phyloP scores from a whole-genome alignment of 1,284 basidiomycete species.

The Stereum hirsutum region DNA sequence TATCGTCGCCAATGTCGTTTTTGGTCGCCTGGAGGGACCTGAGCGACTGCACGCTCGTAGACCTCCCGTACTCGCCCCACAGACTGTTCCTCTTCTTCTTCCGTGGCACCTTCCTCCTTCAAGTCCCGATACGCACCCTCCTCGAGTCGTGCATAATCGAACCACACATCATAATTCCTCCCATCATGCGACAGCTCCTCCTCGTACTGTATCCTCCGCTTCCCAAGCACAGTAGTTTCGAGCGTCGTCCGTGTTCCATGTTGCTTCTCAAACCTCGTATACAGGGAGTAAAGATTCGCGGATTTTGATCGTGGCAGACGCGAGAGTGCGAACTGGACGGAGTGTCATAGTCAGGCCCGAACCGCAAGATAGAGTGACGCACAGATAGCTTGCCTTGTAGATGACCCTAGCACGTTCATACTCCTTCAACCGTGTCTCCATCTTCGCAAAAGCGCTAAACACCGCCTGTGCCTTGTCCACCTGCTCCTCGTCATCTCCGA shows the following conservation, averaged over 20 bases:
- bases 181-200: conserved; percentile 86
- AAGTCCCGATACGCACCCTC: conserved; percentile 79
- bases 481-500: conserved; percentile 95
- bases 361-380: neutral
- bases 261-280: conserved; percentile 98
- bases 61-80: conserved; percentile 76
- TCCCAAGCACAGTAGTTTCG: conserved; percentile 92
- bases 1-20: conserved; percentile 94
- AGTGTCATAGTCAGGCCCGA: too few relatives aligned
- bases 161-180: conserved; percentile 97
- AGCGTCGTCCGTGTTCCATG: conserved; percentile 85
- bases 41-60: conserved; percentile 94
- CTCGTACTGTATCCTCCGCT: conserved; percentile 95
- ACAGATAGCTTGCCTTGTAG: conserved; percentile 66
- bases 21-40: conserved; percentile 85
- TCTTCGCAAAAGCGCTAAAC: conserved; percentile 94
- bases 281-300: conserved; percentile 76
- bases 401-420: conserved; percentile 95
- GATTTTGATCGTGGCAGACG: conserved; percentile 90
- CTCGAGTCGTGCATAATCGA: conserved; percentile 91
- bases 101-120: conserved; percentile 65
- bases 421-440: conserved; percentile 95
- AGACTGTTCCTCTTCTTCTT: conserved; percentile 55
- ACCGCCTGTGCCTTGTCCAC: conserved; percentile 96
- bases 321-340: conserved; percentile 77